phyloP scores from a whole-genome alignment of 140 eudicot genomes.

The Anethum foeniculum region DNA sequence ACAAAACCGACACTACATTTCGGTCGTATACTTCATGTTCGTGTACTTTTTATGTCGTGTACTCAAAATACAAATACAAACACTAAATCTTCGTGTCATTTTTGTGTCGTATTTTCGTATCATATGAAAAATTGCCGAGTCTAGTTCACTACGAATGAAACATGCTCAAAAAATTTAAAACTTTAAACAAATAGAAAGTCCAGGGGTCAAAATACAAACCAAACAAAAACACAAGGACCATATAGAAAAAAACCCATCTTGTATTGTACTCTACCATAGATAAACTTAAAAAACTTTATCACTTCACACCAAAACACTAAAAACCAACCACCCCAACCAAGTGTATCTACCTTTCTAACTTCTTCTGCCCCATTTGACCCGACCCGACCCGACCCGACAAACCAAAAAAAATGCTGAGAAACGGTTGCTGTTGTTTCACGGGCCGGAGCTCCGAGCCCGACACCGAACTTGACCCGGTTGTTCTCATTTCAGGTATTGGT shows the following conservation, averaged over 20 bases:
- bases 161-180: too few species aligned
- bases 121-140: too few species aligned
- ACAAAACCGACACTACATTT: too few species aligned
- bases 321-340: background rate
- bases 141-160: too few species aligned
- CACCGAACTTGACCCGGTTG: conserved; percentile 63
- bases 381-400: background rate
- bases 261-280: background rate
- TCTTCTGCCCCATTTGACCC: background rate
- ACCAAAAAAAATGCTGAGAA: conserved; percentile 14
- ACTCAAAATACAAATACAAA: too few species aligned
- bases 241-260: background rate
- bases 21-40: too few species aligned
- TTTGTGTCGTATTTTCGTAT: too few species aligned
- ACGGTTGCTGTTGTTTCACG: conserved; percentile 39
- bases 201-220: background rate
- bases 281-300: background rate
- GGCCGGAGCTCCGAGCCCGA: conserved; percentile 31
- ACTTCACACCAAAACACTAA: background rate
- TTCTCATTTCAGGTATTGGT: conserved; percentile 73
- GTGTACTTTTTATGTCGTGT: too few species aligned
- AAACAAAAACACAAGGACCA: background rate
- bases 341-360: background rate
- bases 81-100: too few species aligned
- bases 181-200: too few species aligned